Conservation (phyloP, 2,329 filamentous ascomycete genomes). For the Aspergillus sp. region DNA sequence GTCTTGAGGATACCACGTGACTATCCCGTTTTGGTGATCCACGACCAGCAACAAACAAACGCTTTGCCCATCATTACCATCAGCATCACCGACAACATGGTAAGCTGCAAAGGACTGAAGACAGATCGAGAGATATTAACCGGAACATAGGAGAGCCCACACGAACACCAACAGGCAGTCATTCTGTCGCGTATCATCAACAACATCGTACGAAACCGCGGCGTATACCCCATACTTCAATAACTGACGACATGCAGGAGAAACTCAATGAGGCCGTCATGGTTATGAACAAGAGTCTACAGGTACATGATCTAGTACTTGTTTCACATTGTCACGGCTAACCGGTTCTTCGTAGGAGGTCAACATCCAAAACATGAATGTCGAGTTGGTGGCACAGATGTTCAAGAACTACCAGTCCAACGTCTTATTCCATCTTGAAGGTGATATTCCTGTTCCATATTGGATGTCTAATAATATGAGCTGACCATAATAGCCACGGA, state of each 20-base stretch:
- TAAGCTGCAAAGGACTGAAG: conserved; percentile 1
- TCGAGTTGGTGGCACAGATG: conserved; percentile 97
- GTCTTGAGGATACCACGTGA: background rate
- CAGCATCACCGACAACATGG: conserved; percentile 12
- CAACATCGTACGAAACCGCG: conserved; percentile 72
- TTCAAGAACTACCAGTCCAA: conserved; percentile 99
- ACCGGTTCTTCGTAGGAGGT: conserved; percentile 72
- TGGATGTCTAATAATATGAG: conserved; percentile 6
- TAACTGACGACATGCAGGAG: conserved; percentile 58
- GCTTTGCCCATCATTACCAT: background rate
- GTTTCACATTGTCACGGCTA: background rate
- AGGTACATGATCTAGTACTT: conserved; percentile 50
- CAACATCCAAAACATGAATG: conserved; percentile 98
- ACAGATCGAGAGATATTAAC: background rate
- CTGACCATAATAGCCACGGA: conserved; percentile 64
- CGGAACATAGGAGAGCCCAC: conserved; percentile 73
- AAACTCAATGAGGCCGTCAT: conserved; percentile 94
- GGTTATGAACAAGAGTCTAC: conserved; percentile 87
- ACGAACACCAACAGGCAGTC: conserved; percentile 95
- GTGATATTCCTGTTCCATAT: conserved; percentile 46
- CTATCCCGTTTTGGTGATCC: background rate
- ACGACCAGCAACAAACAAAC: conserved; percentile 16
- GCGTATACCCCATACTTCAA: background rate
- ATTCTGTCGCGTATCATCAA: conserved; percentile 93
- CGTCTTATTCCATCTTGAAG: conserved; percentile 94